Conservation (phyloP, 176 grass and related monocot genomes). For the Echinochloa phyllopogon region DNA sequence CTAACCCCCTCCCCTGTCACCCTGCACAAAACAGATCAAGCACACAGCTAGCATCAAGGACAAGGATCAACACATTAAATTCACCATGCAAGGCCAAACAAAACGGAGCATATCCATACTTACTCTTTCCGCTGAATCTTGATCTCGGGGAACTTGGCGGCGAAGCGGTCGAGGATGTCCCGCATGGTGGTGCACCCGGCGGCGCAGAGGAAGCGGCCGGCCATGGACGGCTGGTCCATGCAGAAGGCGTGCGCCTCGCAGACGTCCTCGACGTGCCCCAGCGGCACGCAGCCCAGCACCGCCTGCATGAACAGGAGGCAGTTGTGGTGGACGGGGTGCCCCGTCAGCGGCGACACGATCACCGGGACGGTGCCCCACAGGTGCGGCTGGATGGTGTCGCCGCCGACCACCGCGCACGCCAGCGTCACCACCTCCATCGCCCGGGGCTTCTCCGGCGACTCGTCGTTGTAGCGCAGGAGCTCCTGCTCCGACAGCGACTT, state of each 20-base stretch:
- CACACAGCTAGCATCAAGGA: too few species aligned
- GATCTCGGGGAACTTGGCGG: slow-evolving; percentile 39
- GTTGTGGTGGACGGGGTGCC: slow-evolving; percentile 6
- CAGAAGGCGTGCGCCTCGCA: slow-evolving; percentile 74
- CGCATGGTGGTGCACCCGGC: slow-evolving; percentile 48
- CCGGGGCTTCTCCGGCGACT: background rate
- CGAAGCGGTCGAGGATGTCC: slow-evolving; percentile 45
- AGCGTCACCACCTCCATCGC: slow-evolving; percentile 53
- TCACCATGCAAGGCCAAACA: too few species aligned
- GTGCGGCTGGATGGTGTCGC: slow-evolving; percentile 53
- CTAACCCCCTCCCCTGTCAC: slow-evolving; percentile 46
- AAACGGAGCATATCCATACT: too few species aligned
- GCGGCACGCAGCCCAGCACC: slow-evolving; percentile 60
- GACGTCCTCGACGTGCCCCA: slow-evolving; percentile 68
- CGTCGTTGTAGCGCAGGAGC: slow-evolving; percentile 60
- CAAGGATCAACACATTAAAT: too few species aligned
- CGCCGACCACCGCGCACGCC: slow-evolving; percentile 52
- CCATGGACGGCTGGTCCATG: slow-evolving; percentile 57
- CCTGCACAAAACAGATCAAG: background rate
- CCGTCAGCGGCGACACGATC: slow-evolving; percentile 56
- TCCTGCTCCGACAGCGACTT: slow-evolving; percentile 64
- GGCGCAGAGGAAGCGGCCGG: slow-evolving; percentile 67
- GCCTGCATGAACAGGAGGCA: slow-evolving; percentile 57
- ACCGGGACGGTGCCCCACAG: slow-evolving; percentile 13
- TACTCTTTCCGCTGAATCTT: slow-evolving; percentile 34